These are phyloP conservation scores for Suillus clintonianus DNA, from an alignment of 768 basidiomycete genomes.

Conservation along the genomic window DNA sequence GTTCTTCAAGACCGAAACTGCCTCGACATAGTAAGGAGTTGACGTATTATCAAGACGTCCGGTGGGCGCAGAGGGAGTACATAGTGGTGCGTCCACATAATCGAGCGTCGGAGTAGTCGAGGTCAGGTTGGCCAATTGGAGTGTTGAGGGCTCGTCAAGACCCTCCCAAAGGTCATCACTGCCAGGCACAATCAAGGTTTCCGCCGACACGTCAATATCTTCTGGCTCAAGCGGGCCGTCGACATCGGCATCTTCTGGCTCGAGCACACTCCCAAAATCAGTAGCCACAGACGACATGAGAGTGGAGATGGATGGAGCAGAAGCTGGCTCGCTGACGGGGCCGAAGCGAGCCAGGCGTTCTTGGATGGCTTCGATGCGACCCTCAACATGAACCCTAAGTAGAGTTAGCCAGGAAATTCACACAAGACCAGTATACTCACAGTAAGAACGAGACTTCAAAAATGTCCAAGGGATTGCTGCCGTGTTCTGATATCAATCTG, in stretches of 20 bases:
- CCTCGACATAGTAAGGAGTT: slow-evolving; percentile 31
- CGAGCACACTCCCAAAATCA: not conserved
- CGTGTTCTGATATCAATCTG: not conserved
- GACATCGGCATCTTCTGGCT: slow-evolving; percentile 6
- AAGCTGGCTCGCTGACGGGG: not conserved
- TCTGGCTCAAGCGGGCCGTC: slow-evolving; percentile 20
- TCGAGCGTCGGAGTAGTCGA: slow-evolving; percentile 17
- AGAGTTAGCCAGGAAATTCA: slow-evolving; percentile 23
- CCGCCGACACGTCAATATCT: slow-evolving; percentile 17
- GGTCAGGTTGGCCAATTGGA: slow-evolving; percentile 28
- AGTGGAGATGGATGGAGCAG: slow-evolving; percentile 2
- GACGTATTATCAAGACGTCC: slow-evolving; percentile 33
- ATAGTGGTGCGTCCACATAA: slow-evolving; percentile 13
- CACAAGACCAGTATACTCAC: not conserved
- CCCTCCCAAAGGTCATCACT: slow-evolving; percentile 54
- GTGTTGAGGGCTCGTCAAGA: slow-evolving; percentile 39
- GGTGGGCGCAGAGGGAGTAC: slow-evolving; percentile 1
- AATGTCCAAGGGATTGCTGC: not conserved
- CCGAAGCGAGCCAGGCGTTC: slow-evolving; percentile 29
- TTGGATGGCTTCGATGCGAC: slow-evolving; percentile 42
- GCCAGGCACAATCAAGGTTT: slow-evolving; percentile 26
- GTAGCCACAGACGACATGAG: not conserved
- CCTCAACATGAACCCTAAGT: slow-evolving; percentile 35
- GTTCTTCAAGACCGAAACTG: slow-evolving; percentile 31
- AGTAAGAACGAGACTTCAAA: not conserved